phyloP scores from a whole-genome alignment of 768 basidiomycete genomes.

The Dendrothele bispora region DNA sequence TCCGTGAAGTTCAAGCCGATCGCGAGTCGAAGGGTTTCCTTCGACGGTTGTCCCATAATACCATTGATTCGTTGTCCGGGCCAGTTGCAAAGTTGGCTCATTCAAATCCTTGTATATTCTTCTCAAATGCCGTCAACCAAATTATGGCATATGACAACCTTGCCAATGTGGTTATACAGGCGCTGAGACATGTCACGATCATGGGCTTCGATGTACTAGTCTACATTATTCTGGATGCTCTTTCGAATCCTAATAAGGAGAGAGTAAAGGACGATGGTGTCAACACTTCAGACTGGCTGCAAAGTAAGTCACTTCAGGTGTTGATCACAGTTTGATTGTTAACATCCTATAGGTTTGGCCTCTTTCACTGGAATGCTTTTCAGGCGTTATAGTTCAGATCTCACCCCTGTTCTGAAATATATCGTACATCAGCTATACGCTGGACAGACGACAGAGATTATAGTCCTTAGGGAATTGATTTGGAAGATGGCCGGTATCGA shows the following conservation, averaged over 20 bases:
- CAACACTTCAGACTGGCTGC: conserved; percentile 87
- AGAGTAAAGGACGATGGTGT: conserved; percentile 92
- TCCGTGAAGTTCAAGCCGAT: conserved; percentile 81
- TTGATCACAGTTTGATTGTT: conserved; percentile 15
- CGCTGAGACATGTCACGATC: conserved; percentile 83
- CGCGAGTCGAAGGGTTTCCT: conserved; percentile 88
- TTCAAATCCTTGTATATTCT: conserved; percentile 91
- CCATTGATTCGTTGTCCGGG: conserved; percentile 81
- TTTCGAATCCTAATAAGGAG: conserved; percentile 79
- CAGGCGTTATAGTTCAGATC: conserved; percentile 79
- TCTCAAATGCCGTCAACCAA: conserved; percentile 86
- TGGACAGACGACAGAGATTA: conserved; percentile 82
- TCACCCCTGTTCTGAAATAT: conserved; percentile 84
- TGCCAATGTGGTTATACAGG: conserved; percentile 86
- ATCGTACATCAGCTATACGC: conserved; percentile 88
- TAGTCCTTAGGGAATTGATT: conserved; percentile 90
- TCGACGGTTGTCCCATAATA: conserved; percentile 82
- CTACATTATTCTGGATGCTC: conserved; percentile 82
- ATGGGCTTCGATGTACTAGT: conserved; percentile 95
- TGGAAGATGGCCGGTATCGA: conserved; percentile 96
- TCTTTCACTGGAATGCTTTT: conserved; percentile 94
- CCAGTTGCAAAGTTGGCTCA: conserved; percentile 92
- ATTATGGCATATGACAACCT: conserved; percentile 97
- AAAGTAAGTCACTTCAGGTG: conserved; percentile 73
- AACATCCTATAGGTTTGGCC: conserved; percentile 65